These are phyloP conservation scores for Geosmithia putterillii DNA, from an alignment of 2,329 filamentous ascomycete species.

Conservation along the genomic window DNA sequence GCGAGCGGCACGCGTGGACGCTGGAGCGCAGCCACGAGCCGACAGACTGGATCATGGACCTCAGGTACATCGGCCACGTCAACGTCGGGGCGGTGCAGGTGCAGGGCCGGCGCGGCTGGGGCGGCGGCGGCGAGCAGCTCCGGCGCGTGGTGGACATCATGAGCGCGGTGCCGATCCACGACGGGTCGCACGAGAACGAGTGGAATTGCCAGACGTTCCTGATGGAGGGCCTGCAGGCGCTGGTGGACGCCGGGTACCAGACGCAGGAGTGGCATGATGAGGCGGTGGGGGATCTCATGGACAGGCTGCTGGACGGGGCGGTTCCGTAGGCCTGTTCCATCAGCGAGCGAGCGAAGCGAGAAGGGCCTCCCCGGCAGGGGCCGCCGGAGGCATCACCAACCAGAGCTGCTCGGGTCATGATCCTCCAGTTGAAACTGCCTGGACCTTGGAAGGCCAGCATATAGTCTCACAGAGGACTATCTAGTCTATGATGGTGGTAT, in stretches of 20 bases:
- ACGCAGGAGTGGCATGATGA: slow-evolving; percentile 5
- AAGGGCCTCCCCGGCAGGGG: no score
- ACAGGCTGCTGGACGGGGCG: slow-evolving; percentile 4
- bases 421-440: no score
- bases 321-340: no score
- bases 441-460: no score
- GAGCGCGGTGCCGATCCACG: slow-evolving; percentile 1
- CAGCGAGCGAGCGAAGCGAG: no score
- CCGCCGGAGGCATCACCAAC: no score
- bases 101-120: no score
- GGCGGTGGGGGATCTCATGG: slow-evolving; percentile 4
- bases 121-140: slow-evolving; percentile 3
- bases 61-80: slow-evolving; percentile 5
- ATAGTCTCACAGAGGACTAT: no score
- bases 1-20: slow-evolving; percentile 1
- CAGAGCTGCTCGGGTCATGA: no score
- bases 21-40: slow-evolving; percentile 3
- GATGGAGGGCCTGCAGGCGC: slow-evolving; percentile 5
- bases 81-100: slow-evolving; percentile 7
- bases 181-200: slow-evolving; percentile 3
- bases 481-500: no score
- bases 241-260: slow-evolving; percentile 5
- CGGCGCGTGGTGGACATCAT: slow-evolving; percentile 3
- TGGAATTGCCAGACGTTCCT: slow-evolving; percentile 7
- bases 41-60: slow-evolving; percentile 5